Base-by-base conservation (phyloP, 345 rosid species). In the Heritiera littoralis region DNA sequence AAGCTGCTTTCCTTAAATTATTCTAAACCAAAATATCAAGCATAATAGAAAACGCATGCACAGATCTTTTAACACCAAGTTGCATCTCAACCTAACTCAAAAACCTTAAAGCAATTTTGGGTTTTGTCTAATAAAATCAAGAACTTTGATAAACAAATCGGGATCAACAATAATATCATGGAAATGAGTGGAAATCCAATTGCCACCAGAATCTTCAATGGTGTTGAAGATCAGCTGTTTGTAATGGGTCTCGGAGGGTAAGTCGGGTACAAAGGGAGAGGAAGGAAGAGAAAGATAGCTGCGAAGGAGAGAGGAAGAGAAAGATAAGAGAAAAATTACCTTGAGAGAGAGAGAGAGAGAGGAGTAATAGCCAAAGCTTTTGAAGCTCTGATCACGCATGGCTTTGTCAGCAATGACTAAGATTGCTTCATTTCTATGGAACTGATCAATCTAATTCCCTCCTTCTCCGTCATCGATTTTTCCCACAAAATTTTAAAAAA, bases 1-100 rank as follows among this genome's bases (percentile, higher is more conserved):
- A 80, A 46, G 92, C 94, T 23, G 89, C 77, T 45, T 69, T 46
- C 90, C 85, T 84, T 85, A 86, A 80, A 81, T 75, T 79, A n/a
- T 74, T 82, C 78, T 87, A 90, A 2, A 81, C 90, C 77, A 91
- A 81, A 80, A 91, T 90, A 81, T 90, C 92, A 54, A 93, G 89
- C 70, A 91, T 78, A 56, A 72, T 78, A 32, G 81, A 84, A 80
- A 85, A 90, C 0, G 80, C 86, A 68, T 60, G 76, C 80, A 76
- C 83, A 0, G 94, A 90, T 32, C 80, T 23, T 79, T 69, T 84
- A 14, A 90, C 82, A n/a, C 84, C 85, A 7, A 82, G 86, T 51
- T 90, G 95, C 65, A 65, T 30, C 85, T 87, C 86, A 9, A 86
- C 80, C 92, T 94, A 93, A 46, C 85, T 82, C 0, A 90, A 92